These are phyloP conservation scores for Pseudocercospora eumusae DNA, from an alignment of 2,329 filamentous ascomycete species.

Conservation along the genomic window DNA sequence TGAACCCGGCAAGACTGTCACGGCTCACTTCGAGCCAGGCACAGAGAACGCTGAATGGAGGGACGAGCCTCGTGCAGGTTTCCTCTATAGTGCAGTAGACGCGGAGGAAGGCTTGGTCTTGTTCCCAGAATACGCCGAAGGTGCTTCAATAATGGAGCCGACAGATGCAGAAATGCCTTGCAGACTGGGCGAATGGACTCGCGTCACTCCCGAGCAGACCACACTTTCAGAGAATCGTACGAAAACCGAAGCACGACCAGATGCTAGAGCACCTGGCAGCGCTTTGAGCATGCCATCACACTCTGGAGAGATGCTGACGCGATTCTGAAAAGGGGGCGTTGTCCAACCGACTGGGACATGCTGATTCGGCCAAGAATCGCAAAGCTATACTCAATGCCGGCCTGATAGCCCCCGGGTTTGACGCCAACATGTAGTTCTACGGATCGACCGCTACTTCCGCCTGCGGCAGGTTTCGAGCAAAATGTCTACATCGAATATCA, in stretches of 20 bases:
- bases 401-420: conserved; percentile 43
- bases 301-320: conserved; percentile 30
- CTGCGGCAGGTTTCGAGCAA: conserved; percentile 41
- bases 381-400: conserved; percentile 52
- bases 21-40: not conserved
- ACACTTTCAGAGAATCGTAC: conserved; percentile 45
- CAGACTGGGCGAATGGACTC: not conserved
- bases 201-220: not conserved
- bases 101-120: conserved; percentile 46
- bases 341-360: conserved; percentile 43
- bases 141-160: conserved; percentile 7
- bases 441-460: conserved; percentile 45
- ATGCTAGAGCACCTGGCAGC: conserved; percentile 44
- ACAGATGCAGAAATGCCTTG: conserved; percentile 10
- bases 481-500: conserved; percentile 51
- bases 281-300: conserved; percentile 41
- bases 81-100: conserved; percentile 46
- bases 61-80: conserved; percentile 24
- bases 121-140: conserved; percentile 43
- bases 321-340: not conserved
- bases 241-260: conserved; percentile 43
- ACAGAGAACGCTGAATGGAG: conserved; percentile 19
- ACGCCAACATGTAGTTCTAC: conserved; percentile 32
- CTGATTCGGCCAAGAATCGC: conserved; percentile 47
- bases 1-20: conserved; percentile 30